A percentile compares a stretch with the other conserved stretches of the same genome.
These are phyloP conservation scores for Waitea zeae DNA, from an alignment of 1,284 basidiomycete species.

Conservation along the genomic window DNA sequence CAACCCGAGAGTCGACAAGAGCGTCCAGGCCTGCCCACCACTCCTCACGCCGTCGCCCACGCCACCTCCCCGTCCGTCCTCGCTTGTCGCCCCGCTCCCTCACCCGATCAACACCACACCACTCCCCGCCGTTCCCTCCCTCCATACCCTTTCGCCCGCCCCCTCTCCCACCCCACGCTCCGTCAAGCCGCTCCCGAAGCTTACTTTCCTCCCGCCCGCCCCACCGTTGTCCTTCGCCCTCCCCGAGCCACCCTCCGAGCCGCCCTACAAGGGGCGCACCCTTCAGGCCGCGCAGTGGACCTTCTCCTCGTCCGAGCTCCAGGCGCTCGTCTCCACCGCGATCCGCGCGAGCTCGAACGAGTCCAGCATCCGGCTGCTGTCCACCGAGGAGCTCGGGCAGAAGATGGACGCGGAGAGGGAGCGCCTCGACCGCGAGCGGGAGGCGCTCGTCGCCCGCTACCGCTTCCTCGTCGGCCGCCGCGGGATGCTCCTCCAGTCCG, in stretches of 20 bases:
- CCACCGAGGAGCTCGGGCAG: slow-evolving; percentile 36
- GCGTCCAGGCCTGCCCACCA: too few relatives aligned
- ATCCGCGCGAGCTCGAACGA: slow-evolving; percentile 55
- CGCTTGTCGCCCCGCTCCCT: too few relatives aligned
- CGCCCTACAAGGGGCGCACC: slow-evolving; percentile 32
- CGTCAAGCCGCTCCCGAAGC: too few relatives aligned
- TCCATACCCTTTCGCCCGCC: too few relatives aligned
- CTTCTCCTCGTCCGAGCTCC: slow-evolving; percentile 48
- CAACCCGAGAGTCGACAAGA: too few relatives aligned
- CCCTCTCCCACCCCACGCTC: slow-evolving; percentile 9
- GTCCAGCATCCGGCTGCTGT: slow-evolving; percentile 53
- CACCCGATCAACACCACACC: too few relatives aligned
- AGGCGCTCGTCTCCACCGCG: slow-evolving; percentile 53
- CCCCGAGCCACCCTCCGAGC: neutral
- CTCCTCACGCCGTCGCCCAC: too few relatives aligned
- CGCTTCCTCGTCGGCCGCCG: slow-evolving; percentile 51
- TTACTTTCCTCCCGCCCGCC: slow-evolving; percentile 14
- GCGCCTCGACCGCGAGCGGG: slow-evolving; percentile 31
- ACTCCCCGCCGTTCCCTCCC: too few relatives aligned
- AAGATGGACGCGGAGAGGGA: slow-evolving; percentile 35
- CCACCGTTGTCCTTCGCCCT: slow-evolving; percentile 7
- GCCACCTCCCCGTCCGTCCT: too few relatives aligned
- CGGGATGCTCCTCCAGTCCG: slow-evolving; percentile 51
- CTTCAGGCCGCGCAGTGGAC: slow-evolving; percentile 65
- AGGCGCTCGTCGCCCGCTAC: slow-evolving; percentile 45